Evolutionary conservation across 148 eudicot genomes (phyloP).

Genomic region (Fallopia convolvulus): DNA sequence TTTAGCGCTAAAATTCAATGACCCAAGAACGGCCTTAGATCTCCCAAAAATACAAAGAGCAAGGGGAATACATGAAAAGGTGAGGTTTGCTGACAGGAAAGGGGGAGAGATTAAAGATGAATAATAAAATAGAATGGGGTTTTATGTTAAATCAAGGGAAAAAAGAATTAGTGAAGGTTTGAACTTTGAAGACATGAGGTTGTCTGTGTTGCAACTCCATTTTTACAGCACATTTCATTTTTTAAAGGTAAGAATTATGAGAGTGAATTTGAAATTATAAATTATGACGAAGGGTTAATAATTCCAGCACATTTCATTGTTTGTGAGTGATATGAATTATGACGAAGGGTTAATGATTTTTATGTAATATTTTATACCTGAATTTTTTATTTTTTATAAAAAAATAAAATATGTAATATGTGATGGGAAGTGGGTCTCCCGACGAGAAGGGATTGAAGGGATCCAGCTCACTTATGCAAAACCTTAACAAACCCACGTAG

Average conservation of each 20-base stretch:
- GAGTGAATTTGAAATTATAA: no score
- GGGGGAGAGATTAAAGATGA: neutral
- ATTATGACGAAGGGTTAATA: no score
- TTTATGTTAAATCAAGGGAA: neutral
- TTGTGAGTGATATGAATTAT: neutral
- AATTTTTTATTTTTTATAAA: neutral
- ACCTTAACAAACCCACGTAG: neutral
- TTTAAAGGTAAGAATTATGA: no score
- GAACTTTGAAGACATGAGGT: no score
- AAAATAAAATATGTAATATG: neutral
- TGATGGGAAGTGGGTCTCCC: conserved; percentile 9
- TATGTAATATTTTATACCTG: neutral
- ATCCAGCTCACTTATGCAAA: conserved; percentile 8
- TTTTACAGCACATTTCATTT: neutral
- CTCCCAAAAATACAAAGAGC: neutral
- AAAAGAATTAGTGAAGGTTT: neutral
- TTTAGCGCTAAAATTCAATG: conserved; percentile 1
- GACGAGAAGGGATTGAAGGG: neutral
- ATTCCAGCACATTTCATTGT: neutral
- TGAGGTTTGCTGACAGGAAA: neutral
- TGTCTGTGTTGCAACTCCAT: neutral
- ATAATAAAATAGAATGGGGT: neutral
- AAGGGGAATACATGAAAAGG: neutral
- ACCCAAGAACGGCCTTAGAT: neutral
- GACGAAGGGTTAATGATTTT: neutral